Evolutionary conservation across 1,139 yeast species (phyloP).

Genomic region (Pichia sp.): DNA sequence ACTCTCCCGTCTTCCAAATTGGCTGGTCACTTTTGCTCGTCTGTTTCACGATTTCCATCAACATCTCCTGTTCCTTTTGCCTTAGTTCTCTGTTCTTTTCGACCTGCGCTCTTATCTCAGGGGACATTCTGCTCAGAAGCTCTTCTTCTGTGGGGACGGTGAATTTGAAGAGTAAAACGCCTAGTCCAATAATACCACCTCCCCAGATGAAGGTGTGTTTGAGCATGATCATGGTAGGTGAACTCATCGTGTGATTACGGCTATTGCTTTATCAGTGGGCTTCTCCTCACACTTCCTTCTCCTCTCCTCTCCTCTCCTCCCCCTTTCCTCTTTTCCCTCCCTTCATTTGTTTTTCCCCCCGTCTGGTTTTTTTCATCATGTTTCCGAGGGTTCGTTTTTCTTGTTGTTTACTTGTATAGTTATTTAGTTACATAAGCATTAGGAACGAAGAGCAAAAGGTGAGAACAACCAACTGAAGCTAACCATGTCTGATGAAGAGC

Average conservation of each 20-base stretch:
- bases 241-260: conserved; percentile 4
- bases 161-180: conserved; percentile 57
- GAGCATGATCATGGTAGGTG: conserved; percentile 12
- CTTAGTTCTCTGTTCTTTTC: conserved; percentile 58
- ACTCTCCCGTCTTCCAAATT: conserved; percentile 70
- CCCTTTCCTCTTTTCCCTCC: no score
- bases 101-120: conserved; percentile 72
- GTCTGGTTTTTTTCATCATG: no score
- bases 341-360: no score
- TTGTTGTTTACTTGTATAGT: no score
- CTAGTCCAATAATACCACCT: conserved; percentile 55
- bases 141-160: conserved; percentile 83
- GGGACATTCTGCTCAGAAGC: conserved; percentile 64
- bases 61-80: conserved; percentile 54
- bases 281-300: no score
- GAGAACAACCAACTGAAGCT: no score
- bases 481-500: background rate
- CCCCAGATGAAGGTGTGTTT: conserved; percentile 33
- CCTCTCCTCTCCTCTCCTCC: no score
- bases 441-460: no score
- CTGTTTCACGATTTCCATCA: conserved; percentile 55
- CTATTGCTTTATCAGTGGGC: no score
- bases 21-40: conserved; percentile 66
- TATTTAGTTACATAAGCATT: no score
- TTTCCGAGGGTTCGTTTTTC: no score